Base-by-base conservation (phyloP, 2,329 filamentous ascomycete species). In the Cladophialophora chaetospira region DNA sequence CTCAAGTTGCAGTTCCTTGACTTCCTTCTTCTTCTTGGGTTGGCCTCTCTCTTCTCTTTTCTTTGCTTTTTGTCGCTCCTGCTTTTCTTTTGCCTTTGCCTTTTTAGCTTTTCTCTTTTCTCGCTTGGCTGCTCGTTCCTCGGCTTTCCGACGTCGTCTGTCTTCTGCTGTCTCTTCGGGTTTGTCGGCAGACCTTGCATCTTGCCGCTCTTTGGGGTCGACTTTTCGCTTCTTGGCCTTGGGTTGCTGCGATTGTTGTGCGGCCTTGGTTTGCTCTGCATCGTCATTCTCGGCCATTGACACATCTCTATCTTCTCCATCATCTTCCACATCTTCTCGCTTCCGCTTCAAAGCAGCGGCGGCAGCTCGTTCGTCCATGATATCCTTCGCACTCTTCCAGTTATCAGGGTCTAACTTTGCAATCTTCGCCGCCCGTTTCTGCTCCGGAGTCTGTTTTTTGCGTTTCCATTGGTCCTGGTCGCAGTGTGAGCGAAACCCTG, bases 381-480 rank as follows among this genome's bases (percentile, higher is more conserved):
- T 85, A 72, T 97, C 92, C 72, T 96, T 93, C 60, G 91, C 93
- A 63, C 86, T 94, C 78, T 95, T 94, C 64, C 88, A 86, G 69
- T 91, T 91, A 64, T 93, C 90, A 23, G 94, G 92, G 68, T 97
- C 90, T 36, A 97, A 82, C 76, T 97, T 97, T 58, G 88, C 90
- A 70, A 87, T 83, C 76, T 91, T 91, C 54, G 91, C 89, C 65
- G 88, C 86, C 61, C 85, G 84, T 58, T 89, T 89, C 73, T 96
- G 83, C 72, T 91, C 88, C 72, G 96, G 96, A 48, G 91, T 93
- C 76, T 97, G 92, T 79, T 97, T 97, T 77, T 94, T 96, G 70
- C 88, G 88, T 72, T 87, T 86, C 91, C 91, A 96, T 86, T 97
- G 91, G 68, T 94, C 88, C 91, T 96, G 69, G n/a, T 29, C 15